Percentiles rank a stretch among this genome's conserved stretches.
These are phyloP conservation scores for Pyricularia grisea DNA, from an alignment of 2,329 filamentous ascomycete species.

Conservation along the genomic window DNA sequence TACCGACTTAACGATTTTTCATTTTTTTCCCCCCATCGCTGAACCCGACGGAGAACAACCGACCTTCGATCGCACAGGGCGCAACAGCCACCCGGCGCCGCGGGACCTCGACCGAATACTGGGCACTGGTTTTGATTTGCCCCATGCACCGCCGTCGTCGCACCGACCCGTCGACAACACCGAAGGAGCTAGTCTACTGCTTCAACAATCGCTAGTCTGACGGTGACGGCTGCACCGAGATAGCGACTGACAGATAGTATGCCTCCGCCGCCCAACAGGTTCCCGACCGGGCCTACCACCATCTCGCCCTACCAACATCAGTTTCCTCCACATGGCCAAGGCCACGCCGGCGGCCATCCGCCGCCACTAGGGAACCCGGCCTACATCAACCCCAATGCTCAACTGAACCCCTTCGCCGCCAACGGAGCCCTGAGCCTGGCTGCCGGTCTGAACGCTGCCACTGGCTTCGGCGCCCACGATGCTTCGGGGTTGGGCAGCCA, in stretches of 20 bases:
- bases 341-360: conserved; percentile 34
- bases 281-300: conserved; percentile 34
- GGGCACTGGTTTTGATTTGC: background rate
- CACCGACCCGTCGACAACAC: background rate
- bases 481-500: conserved; percentile 71
- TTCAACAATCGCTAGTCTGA: background rate
- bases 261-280: conserved; percentile 34
- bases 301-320: conserved; percentile 39
- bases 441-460: conserved; percentile 38
- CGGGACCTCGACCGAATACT: background rate
- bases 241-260: conserved; percentile 16
- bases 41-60: background rate
- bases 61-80: background rate
- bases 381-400: conserved; percentile 61
- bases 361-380: conserved; percentile 56
- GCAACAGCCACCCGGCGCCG: background rate
- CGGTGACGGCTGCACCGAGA: background rate
- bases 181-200: background rate
- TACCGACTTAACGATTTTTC: background rate
- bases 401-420: conserved; percentile 58
- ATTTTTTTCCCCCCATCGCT: background rate
- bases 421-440: conserved; percentile 46
- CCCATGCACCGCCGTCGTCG: background rate
- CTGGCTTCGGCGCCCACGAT: conserved; percentile 46
- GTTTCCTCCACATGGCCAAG: conserved; percentile 42